Evolutionary conservation across 305 asterid genomes (phyloP), one percentile per base, ranked within the genome.

Genomic region (Solanum aculeatissimum): DNA sequence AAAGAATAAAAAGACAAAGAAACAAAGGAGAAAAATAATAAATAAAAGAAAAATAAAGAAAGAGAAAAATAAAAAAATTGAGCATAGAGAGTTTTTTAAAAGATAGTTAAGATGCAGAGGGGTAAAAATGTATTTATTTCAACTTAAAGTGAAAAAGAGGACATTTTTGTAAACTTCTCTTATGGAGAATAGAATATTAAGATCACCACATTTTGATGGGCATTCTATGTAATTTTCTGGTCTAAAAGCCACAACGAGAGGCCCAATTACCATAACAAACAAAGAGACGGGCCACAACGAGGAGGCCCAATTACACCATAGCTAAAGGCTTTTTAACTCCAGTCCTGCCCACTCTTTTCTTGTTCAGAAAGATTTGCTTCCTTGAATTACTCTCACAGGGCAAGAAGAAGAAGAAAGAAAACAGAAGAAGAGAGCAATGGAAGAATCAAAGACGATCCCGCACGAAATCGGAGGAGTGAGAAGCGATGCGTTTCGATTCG

Each of bases 401-500:
- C 81, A 47, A 71, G 57, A 71, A 62, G 77, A 42, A 82, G 75
- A 25, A 43, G 58, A 65, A 65, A 23, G 60, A 23, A 27, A 81
- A 35, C 40, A 35, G 49, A 38, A 42, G 13, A 40, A 63, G 74
- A 69, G 27, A 47, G 51, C 16, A 57, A 96, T 97, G 99, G 99
- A 94, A 68, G 90, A 91, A 53, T 68, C 86, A 87, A 97, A 95
- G 91, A 87, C 84, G 74, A 93, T 95, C 53, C 90, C 90, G 15
- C 90, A 94, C 79, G 94, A 90, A 88, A 88, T 88, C 86, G 92
- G 92, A 15, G 94, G 94, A 80, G 92, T 87, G 82, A 85, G 85
- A 77, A 91, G 83, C 72, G 98, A 95, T 85, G 93, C 97, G 11
- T 93, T 97, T 29, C 92, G 98, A 38, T 94, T 87, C 51, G 99